Conservation (phyloP, 75 land plant genomes). For the Chamaecyparis obtusa region DNA sequence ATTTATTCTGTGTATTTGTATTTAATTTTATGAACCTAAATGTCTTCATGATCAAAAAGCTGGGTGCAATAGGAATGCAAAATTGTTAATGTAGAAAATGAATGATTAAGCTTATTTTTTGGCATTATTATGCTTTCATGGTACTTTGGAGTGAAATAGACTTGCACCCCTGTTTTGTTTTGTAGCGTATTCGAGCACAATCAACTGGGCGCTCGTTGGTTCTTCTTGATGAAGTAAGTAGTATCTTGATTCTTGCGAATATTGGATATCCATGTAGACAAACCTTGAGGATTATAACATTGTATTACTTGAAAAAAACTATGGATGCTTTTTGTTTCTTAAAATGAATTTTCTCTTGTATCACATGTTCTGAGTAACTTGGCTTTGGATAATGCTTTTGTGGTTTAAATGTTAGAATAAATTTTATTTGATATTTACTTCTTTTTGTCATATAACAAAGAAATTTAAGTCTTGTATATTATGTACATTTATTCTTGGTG, state of each 20-base stretch:
- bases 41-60: not conserved
- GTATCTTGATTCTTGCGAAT: not conserved
- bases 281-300: not conserved
- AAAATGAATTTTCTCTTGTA: no score
- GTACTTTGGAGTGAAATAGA: not conserved
- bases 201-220: conserved; percentile 78
- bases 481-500: not conserved
- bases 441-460: not conserved
- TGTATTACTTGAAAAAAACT: not conserved
- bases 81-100: not conserved
- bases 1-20: not conserved
- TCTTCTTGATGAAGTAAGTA: conserved; percentile 83
- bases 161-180: not conserved
- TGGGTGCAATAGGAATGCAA: not conserved
- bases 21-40: not conserved
- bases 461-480: no score
- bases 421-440: no score
- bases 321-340: not conserved
- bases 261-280: not conserved
- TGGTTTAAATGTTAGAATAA: not conserved
- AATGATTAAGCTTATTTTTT: not conserved
- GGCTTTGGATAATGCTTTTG: not conserved
- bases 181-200: conserved; percentile 59
- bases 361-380: not conserved
- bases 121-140: not conserved